Evolutionary conservation across 2,329 filamentous ascomycete genomes (phyloP).

Genomic region (Madurella fahalii): DNA sequence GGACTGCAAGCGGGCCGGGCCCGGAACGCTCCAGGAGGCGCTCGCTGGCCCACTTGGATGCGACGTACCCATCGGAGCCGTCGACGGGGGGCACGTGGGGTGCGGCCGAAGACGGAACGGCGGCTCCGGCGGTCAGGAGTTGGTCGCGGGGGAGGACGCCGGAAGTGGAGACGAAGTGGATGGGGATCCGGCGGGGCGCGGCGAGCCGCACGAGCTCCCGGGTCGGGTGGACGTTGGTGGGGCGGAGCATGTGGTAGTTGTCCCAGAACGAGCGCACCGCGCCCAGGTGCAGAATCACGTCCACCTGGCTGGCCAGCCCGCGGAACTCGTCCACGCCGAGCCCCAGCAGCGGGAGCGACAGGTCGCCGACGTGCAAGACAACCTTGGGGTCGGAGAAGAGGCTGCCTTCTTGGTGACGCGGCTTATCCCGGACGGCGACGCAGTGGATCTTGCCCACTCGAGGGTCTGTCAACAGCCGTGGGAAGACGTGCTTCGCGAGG

Average conservation of each 20-base stretch:
- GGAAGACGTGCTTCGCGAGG: no score
- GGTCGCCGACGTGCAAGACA: no score
- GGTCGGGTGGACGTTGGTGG: constrained; percentile 35
- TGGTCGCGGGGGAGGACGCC: constrained; percentile 10
- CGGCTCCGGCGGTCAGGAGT: neutral
- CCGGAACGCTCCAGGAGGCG: constrained; percentile 25
- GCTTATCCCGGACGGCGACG: no score
- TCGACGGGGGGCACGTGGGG: constrained; percentile 4
- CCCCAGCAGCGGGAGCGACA: neutral
- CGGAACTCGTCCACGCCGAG: neutral
- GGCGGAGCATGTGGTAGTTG: constrained; percentile 33
- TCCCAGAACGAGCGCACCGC: constrained; percentile 39
- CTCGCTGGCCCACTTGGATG: constrained; percentile 35
- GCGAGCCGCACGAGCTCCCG: constrained; percentile 33
- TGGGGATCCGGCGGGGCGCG: constrained; percentile 18
- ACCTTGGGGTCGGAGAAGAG: no score
- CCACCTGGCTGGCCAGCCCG: constrained; percentile 6
- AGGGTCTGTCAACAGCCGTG: no score
- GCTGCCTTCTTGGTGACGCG: no score
- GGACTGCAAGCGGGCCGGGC: no score
- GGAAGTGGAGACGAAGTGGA: constrained; percentile 32
- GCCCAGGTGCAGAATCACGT: constrained; percentile 44
- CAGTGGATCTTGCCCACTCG: no score
- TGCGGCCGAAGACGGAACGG: neutral
- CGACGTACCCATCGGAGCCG: constrained; percentile 29